Conservation (phyloP, 805 yeast species). For the Pichia rugopelliculosa region DNA sequence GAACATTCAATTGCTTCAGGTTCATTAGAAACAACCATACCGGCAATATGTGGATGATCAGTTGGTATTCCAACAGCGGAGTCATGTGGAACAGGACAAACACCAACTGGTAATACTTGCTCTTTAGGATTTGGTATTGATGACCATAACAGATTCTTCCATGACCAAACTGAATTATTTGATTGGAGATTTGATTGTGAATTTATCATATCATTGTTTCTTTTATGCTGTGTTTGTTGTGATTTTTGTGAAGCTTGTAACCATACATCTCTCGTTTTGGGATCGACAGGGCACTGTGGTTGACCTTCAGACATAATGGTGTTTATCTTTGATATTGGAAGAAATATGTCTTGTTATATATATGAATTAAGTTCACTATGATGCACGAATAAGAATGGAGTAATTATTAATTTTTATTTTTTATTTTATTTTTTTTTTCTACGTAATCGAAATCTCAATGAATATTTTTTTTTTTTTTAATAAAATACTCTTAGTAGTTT, state of each 20-base stretch:
- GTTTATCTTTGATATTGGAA: background rate
- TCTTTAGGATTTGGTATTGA: background rate
- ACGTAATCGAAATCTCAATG: background rate
- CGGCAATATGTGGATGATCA: constrained; percentile 18
- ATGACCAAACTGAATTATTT: constrained; percentile 6
- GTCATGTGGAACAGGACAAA: constrained; percentile 10
- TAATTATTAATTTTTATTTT: background rate
- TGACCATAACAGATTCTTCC: constrained; percentile 20
- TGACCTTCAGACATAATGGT: constrained; percentile 16
- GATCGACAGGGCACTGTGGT: constrained; percentile 63
- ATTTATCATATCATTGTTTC: background rate
- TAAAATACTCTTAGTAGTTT: too few relatives aligned
- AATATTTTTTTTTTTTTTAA: too few relatives aligned
- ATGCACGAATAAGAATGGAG: background rate
- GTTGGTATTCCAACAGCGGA: constrained; percentile 14
- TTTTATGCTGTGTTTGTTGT: constrained; percentile 11
- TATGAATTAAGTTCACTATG: background rate
- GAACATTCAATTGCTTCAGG: constrained; percentile 41
- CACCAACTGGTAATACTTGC: background rate
- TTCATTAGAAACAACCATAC: constrained; percentile 6
- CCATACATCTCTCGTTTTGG: constrained; percentile 54
- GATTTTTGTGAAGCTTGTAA: constrained; percentile 28
- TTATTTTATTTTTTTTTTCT: too few relatives aligned
- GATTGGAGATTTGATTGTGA: background rate
- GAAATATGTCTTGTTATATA: too few relatives aligned